Percentiles rank a stretch among this genome's conserved stretches.
phyloP scores from a whole-genome alignment of 192 early-diverging fungal genomes.

The Spinellus fusiger region DNA sequence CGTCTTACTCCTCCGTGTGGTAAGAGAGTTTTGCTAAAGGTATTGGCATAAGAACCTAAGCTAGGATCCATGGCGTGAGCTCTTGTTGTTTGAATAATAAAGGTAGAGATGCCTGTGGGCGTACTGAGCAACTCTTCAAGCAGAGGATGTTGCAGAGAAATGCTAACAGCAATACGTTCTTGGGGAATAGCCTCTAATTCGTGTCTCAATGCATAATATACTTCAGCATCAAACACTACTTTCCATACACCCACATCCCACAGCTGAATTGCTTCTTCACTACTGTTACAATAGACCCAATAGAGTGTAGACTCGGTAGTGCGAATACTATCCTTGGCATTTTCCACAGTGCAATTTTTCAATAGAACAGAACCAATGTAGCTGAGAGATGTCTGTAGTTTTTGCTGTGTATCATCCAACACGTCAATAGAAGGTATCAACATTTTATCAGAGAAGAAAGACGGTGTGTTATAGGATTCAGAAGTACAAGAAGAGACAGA shows the following conservation, averaged over 20 bases:
- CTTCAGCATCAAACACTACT: slow-evolving; percentile 31
- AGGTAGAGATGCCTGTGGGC: slow-evolving; percentile 23
- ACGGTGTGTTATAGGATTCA: too few relatives aligned
- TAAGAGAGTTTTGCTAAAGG: slow-evolving; percentile 27
- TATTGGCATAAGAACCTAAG: slow-evolving; percentile 20
- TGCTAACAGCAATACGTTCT: slow-evolving; percentile 37
- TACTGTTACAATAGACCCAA: slow-evolving; percentile 35
- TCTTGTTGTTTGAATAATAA: slow-evolving; percentile 22
- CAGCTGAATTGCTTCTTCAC: slow-evolving; percentile 37
- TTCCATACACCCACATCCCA: slow-evolving; percentile 45
- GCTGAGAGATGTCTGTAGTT: slow-evolving; percentile 1
- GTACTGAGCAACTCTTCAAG: slow-evolving; percentile 13
- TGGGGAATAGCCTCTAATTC: slow-evolving; percentile 32
- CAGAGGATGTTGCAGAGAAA: slow-evolving; percentile 1
- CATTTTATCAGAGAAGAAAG: slow-evolving; percentile 1
- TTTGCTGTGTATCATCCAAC: neutral
- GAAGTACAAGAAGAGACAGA: too few relatives aligned
- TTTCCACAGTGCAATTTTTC: slow-evolving; percentile 7
- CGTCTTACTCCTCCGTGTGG: slow-evolving; percentile 36
- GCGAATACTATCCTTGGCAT: neutral
- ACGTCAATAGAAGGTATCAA: slow-evolving; percentile 14
- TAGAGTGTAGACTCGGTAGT: slow-evolving; percentile 23
- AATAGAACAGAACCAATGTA: slow-evolving; percentile 10
- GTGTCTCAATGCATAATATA: slow-evolving; percentile 17
- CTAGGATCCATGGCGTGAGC: slow-evolving; percentile 13